Evolutionary conservation across 495 filamentous ascomycete species (phyloP).

Genomic region (Hyaloscypha bicolor): DNA sequence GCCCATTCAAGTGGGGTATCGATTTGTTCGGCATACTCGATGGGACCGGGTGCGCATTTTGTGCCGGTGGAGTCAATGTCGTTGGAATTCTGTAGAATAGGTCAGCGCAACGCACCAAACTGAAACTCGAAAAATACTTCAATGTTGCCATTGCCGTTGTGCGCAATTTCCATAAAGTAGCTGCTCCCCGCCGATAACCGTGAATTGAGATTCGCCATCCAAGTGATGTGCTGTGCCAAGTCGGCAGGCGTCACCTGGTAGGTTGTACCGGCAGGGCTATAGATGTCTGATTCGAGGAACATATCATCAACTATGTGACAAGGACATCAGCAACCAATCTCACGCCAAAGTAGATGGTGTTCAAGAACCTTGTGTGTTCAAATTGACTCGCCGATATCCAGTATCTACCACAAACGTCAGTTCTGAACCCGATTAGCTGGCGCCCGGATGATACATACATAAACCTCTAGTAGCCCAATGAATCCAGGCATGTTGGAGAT

Average conservation of each 20-base stretch:
- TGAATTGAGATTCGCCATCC: conserved; percentile 51
- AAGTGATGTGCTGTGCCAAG: conserved; percentile 48
- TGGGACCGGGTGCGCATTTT: conserved; percentile 26
- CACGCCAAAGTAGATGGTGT: neutral
- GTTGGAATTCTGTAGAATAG: too few relatives aligned
- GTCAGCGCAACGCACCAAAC: too few relatives aligned
- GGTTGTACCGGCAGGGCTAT: conserved; percentile 43
- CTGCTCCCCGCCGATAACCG: conserved; percentile 57
- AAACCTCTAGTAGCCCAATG: conserved; percentile 62
- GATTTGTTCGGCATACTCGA: conserved; percentile 39
- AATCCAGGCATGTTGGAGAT: conserved; percentile 65
- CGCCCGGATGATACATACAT: conserved; percentile 46
- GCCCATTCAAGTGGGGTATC: conserved; percentile 56
- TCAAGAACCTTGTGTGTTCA: conserved; percentile 19
- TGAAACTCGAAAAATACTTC: conserved; percentile 30
- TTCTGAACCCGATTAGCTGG: conserved; percentile 15
- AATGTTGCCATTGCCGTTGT: conserved; percentile 66
- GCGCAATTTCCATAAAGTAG: conserved; percentile 59
- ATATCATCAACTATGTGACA: conserved; percentile 61
- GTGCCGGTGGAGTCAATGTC: too few relatives aligned
- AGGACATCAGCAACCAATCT: conserved; percentile 38
- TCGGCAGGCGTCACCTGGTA: conserved; percentile 56
- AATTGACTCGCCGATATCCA: conserved; percentile 32
- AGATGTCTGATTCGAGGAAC: conserved; percentile 59
- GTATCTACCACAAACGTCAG: conserved; percentile 37